Evolutionary conservation across 345 rosid genomes (phyloP).

Genomic region (Syzygium aromaticum): DNA sequence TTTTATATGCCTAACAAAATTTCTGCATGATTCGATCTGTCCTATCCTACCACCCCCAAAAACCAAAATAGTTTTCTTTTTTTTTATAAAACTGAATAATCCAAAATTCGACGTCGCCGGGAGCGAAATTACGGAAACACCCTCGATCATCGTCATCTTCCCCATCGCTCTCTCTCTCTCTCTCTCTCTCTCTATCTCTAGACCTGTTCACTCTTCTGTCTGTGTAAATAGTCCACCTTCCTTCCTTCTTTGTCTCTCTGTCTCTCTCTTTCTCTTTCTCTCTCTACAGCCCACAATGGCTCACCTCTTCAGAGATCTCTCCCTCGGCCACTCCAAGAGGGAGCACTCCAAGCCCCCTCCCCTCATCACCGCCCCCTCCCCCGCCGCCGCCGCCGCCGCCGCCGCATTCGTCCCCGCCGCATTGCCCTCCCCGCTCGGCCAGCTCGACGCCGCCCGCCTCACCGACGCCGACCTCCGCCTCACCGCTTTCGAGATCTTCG

Average conservation of each 20-base stretch:
- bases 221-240: not conserved
- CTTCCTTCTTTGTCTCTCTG: slow-evolving; percentile 2
- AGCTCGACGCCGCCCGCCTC: slow-evolving; percentile 48
- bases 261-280: slow-evolving; percentile 1
- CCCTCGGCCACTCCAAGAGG: slow-evolving; percentile 80
- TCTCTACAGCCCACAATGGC: slow-evolving; percentile 39
- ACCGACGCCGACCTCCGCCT: slow-evolving; percentile 75
- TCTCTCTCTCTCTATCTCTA: not conserved
- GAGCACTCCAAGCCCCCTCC: slow-evolving; percentile 31
- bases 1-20: not conserved
- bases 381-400: slow-evolving; percentile 22
- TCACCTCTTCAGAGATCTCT: slow-evolving; percentile 90
- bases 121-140: not conserved
- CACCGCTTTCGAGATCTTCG: slow-evolving; percentile 91
- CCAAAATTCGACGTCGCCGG: not conserved
- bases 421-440: slow-evolving; percentile 75
- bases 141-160: not conserved
- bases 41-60: not conserved
- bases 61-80: accelerated
- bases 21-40: not conserved
- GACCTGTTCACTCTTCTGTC: not conserved
- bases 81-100: not conserved
- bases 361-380: slow-evolving; percentile 5
- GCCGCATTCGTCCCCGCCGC: slow-evolving; percentile 21
- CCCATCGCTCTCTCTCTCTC: not conserved